Conservation (phyloP, 2,329 filamentous ascomycete species). For the Furcasterigmium sp. region DNA sequence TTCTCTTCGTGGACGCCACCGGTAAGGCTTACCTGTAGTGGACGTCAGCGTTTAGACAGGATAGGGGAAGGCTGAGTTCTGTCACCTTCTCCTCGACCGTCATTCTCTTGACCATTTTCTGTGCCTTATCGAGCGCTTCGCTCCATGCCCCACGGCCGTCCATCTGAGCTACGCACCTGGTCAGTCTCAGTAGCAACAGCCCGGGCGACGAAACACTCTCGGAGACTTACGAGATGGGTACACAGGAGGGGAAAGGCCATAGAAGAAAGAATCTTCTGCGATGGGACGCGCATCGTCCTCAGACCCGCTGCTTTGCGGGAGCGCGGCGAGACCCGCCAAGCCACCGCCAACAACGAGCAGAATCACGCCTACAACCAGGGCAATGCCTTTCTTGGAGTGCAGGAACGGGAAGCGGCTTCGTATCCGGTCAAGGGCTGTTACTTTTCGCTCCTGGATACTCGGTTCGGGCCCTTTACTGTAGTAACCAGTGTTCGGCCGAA, state of each 20-base stretch:
- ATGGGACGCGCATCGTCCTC: neutral
- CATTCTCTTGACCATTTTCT: constrained; percentile 63
- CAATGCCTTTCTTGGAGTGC: constrained; percentile 21
- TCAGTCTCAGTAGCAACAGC: constrained; percentile 5
- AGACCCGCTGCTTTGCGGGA: constrained; percentile 10
- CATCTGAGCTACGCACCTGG: constrained; percentile 35
- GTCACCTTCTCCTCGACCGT: constrained; percentile 70
- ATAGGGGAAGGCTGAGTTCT: too few species aligned
- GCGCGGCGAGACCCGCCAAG: constrained; percentile 25
- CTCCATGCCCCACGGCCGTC: constrained; percentile 62
- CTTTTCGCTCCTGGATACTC: neutral
- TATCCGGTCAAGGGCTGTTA: neutral
- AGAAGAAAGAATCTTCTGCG: constrained; percentile 34
- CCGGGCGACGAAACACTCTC: too few species aligned
- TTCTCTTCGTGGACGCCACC: constrained; percentile 58
- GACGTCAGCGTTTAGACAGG: too few species aligned
- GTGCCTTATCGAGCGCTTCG: constrained; percentile 61
- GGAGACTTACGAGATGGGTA: constrained; percentile 46
- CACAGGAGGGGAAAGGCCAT: constrained; percentile 43
- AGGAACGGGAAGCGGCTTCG: constrained; percentile 9
- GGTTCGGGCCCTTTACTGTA: neutral
- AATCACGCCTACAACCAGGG: constrained; percentile 15
- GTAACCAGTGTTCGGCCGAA: neutral
- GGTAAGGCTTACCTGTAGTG: constrained; percentile 60
- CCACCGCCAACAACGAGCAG: constrained; percentile 28